Evolutionary conservation across 768 basidiomycete genomes (phyloP), one percentile per base, ranked within the genome.

Genomic region (Suillus spraguei): DNA sequence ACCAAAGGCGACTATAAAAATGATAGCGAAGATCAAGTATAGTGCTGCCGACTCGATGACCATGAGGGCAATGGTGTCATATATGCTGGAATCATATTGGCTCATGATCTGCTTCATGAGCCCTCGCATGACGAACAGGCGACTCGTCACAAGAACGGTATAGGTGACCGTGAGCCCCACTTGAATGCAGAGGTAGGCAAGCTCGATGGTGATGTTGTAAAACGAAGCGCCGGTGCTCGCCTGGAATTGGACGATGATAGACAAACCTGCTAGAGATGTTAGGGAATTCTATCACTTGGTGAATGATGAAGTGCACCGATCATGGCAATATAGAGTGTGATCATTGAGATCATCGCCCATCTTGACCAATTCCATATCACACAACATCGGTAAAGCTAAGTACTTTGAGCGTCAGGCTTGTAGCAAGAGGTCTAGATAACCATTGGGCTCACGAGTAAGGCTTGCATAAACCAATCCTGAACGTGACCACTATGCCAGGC

Each of bases 1-100:
- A 0, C 69, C 72, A 55, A 71, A 80, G 0, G 73, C 60, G 9
- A 78, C 36, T 33, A 81, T 64, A 63, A 77, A 80, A 17, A 77
- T 49, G 14, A 78, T 35, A 13, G 66, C 69, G 35, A 72, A 62
- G 1, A 65, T 46, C 0, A 73, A 55, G 58, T 77, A 78, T 16
- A 73, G 50, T 1, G 71, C 64, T 2, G 79, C 76, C 11, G 74
- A 77, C 59, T 80, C 79, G 62, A 81, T 63, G n/a, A 79, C 61
- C 71, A 80, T 77, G 22, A 69, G 64, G 0, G 65, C 64, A 0
- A 76, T 68, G 3, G 62, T 65, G 9, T 71, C n/a, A n/a, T n/a
- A n/a, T n/a, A n/a, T 52, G 32, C 59, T 60, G 28, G 67, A 7
- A 32, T 69, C 60, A 47, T 65, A 63, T 6, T 32, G 61, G 44